Evolutionary conservation across 345 rosid genomes (phyloP).

Genomic region (Trapa incisa): DNA sequence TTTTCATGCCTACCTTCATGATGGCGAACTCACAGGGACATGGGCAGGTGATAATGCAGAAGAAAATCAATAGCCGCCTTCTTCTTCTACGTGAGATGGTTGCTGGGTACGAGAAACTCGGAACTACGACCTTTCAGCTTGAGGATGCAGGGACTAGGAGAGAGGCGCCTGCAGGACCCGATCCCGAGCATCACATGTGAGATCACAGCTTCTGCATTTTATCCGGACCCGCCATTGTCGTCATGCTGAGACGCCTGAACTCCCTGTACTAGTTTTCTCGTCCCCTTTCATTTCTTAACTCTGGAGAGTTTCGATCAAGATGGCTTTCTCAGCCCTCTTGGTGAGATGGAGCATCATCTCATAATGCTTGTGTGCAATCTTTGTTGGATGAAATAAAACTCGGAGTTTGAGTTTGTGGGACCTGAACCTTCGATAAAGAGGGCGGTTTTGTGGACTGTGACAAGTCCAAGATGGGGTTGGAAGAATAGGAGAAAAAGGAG

Average conservation of each 20-base stretch:
- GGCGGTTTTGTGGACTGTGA: too few relatives aligned
- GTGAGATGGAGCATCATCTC: neutral
- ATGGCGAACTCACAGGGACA: neutral
- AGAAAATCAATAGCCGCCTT: neutral
- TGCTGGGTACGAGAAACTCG: neutral
- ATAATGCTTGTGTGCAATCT: neutral
- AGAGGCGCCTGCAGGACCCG: neutral
- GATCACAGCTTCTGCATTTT: conserved; percentile 4
- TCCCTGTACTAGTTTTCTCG: neutral
- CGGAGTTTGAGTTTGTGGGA: too few relatives aligned
- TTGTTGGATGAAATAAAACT: too few relatives aligned
- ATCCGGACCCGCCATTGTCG: conserved; percentile 30
- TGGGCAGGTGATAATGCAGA: neutral
- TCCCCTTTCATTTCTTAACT: neutral
- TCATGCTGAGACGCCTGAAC: neutral
- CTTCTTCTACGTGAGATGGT: neutral
- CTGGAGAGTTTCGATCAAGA: neutral
- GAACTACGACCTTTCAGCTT: neutral
- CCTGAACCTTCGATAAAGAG: too few relatives aligned
- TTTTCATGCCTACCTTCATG: neutral
- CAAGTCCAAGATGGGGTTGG: too few relatives aligned
- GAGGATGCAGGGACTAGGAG: neutral
- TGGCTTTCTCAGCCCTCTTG: neutral
- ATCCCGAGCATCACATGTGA: neutral
- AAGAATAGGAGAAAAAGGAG: too few relatives aligned